These are phyloP conservation scores for Rhododendron simsii DNA, from an alignment of 148 eudicot species.

Conservation along the genomic window DNA sequence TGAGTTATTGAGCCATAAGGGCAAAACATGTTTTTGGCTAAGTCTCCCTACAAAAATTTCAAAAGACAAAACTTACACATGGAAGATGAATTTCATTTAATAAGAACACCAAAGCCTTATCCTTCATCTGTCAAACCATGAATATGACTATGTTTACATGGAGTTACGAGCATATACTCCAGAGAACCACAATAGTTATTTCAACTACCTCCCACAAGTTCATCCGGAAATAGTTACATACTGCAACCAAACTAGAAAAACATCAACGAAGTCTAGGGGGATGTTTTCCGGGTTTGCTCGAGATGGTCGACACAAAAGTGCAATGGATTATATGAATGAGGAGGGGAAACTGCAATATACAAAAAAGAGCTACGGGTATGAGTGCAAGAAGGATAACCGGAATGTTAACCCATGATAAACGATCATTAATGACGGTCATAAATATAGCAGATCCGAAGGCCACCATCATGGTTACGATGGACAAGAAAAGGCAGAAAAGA, in stretches of 20 bases:
- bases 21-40: too few relatives aligned
- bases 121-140: not conserved
- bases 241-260: not conserved
- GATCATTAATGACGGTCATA: not conserved
- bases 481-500: conserved; percentile 7
- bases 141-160: not conserved
- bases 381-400: not conserved
- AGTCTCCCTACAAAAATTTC: too few relatives aligned
- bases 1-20: too few relatives aligned
- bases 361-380: not conserved
- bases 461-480: conserved; percentile 19
- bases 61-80: not conserved
- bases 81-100: not conserved
- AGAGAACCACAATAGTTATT: not conserved
- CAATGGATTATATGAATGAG: conserved; percentile 6
- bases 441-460: conserved; percentile 12
- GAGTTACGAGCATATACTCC: not conserved
- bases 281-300: not conserved
- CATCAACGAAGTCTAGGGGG: not conserved
- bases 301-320: conserved; percentile 6
- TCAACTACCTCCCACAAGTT: not conserved
- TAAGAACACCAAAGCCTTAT: not conserved
- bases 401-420: not conserved
- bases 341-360: conserved; percentile 12
- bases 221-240: not conserved